A percentile compares a stretch with the other conserved stretches of the same genome.
phyloP scores from a whole-genome alignment of 768 basidiomycete genomes.

The Austroboletus festivus region DNA sequence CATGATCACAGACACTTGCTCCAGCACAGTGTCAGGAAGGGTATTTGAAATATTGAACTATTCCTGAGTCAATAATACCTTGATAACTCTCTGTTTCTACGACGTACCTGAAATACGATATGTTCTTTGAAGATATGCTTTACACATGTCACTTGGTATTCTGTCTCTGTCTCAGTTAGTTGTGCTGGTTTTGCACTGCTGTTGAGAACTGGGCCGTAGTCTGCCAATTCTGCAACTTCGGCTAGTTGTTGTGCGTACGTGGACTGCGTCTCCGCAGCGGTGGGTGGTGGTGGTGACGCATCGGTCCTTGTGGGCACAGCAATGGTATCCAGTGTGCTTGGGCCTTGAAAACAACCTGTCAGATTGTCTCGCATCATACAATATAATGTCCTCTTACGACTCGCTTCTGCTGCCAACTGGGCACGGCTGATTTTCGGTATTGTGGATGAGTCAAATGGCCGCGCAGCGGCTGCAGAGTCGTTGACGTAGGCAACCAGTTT shows the following conservation, averaged over 20 bases:
- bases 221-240: constrained; percentile 80
- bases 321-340: constrained; percentile 84
- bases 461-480: constrained; percentile 63
- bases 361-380: constrained; percentile 9
- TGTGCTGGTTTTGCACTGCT: constrained; percentile 77
- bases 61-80: constrained; percentile 8
- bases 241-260: constrained; percentile 82
- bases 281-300: constrained; percentile 67
- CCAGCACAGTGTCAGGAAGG: constrained; percentile 90
- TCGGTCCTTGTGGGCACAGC: constrained; percentile 62
- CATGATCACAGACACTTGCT: constrained; percentile 94
- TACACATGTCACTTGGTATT: constrained; percentile 94
- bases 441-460: constrained; percentile 78
- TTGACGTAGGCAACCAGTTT: constrained; percentile 94
- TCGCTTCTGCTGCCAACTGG: constrained; percentile 85
- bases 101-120: constrained; percentile 89
- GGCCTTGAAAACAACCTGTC: constrained; percentile 46
- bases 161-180: constrained; percentile 95
- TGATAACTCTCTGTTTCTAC: neutral
- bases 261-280: constrained; percentile 85
- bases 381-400: constrained; percentile 52
- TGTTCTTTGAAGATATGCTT: constrained; percentile 97
- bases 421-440: constrained; percentile 94
- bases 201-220: constrained; percentile 84
- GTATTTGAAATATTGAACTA: constrained; percentile 99